Base-by-base conservation (phyloP, 306 rosid species). In the Carpinus viminea region DNA sequence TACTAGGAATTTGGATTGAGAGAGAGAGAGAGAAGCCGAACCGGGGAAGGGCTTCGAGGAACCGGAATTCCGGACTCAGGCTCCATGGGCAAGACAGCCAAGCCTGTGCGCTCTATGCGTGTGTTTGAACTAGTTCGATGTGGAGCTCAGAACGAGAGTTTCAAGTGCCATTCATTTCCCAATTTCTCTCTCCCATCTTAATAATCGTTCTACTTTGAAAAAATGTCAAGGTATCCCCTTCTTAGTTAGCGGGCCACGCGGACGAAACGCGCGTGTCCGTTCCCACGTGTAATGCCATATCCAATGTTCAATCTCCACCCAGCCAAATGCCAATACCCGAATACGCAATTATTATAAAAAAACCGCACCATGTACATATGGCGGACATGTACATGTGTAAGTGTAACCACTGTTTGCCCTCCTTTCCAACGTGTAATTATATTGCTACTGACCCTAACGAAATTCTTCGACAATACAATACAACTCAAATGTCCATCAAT, bases 51-150 rank as follows among this genome's bases (percentile, higher is more conserved):
- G 72, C 47, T 65, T 60, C 83, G 82, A 71, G 89, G 69, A 78
- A 81, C 47, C 12, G 89, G 75, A 83, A 73, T 43, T 72, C 86
- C 91, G 48, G 92, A 84, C 76, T 85, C 92, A 0, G 86, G 83
- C 74, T 89, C 93, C 97, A 91, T 89, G 83, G 24, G 69, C 43
- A 60, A 76, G 52, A 47, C 60, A 69, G 38, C 51, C 46, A 50
- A 28, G 9, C 54, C 45, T 41, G 36, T 13, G 26, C 31, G 7
- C 18, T 12, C 18, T 3, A 5, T 34, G 70, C 9, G 45, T 36
- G 4, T 41, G 26, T 7, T 57, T 57, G 34, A 9, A 57, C 36
- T 21, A 11, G 15, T 3, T 10, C 4, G 21, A 3, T 20, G 13
- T 0, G 65, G 20, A 21, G 65, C 65, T 57, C 36, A 21, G 13